Evolutionary conservation across 805 yeast species (phyloP), one percentile per base, ranked within the genome.

Genomic region (Suhomyces xylopsoci): DNA sequence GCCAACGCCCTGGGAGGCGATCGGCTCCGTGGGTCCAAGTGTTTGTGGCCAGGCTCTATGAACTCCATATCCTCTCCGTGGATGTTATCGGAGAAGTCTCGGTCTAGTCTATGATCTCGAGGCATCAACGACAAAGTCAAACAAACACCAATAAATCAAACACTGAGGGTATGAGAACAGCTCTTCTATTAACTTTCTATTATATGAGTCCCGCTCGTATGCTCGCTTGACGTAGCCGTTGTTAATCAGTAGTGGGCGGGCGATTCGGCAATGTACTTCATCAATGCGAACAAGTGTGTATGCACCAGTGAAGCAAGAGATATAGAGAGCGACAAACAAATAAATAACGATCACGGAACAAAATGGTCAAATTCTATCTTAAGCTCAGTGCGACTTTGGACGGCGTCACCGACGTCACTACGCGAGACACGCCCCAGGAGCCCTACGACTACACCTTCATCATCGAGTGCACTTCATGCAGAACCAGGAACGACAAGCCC

Each of bases 361-460:
- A 6, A 24, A 76, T 76, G 80, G 79, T 66, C 38, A 70, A 71
- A 50, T 73, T 66, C 55, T 71, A 61, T 52, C 65, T 76, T 50
- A 72, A 70, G 51, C 61, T 67, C 17, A 55, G 65, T 17, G 87
- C 81, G 7, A 81, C 79, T 38, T 73, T 84, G 41, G 74, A 76
- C 17, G 83, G 82, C 53, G 83, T 87, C 36, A 78, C 81, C 12
- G 78, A 74, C 36, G 64, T 90, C 5, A 70, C 70, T 45, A 87
- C 93, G 3, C 67, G 75, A 2, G 97, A 93, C 62, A 67, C 83
- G 0, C 73, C 78, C 2, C 75, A 71, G 9, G 59, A 70, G 1
- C 93, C 94, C 0, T 90, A 83, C 61, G 90, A 87, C 58, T 93
- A 86, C 68, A 79, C 87, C 1, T 90, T 93, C 70, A 78, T 75